phyloP scores from a whole-genome alignment of 495 filamentous ascomycete species.

The Talaromyces stipitatus region DNA sequence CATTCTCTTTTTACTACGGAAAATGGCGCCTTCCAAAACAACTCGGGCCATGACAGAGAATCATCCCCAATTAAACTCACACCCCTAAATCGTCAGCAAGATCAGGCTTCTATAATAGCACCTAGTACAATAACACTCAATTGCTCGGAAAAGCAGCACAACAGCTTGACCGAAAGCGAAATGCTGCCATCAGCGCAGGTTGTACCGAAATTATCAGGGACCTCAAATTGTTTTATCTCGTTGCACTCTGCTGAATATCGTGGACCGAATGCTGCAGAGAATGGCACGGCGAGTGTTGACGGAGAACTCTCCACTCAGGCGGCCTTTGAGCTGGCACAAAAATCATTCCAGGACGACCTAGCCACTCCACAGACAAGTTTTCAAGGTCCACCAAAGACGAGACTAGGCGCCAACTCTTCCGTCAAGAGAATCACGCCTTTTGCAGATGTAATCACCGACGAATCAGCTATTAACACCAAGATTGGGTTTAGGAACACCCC shows the following conservation, averaged over 20 bases:
- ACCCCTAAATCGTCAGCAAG: background rate
- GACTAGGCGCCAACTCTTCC: conserved; percentile 8
- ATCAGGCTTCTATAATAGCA: background rate
- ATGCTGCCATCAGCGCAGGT: conserved; percentile 34
- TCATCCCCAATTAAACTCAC: background rate
- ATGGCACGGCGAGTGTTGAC: conserved; percentile 19
- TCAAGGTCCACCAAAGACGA: background rate
- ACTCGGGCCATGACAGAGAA: background rate
- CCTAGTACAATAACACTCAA: background rate
- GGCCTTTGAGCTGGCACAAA: conserved; percentile 39
- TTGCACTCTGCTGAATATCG: conserved; percentile 30
- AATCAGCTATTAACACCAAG: conserved; percentile 10
- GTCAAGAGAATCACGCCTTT: conserved; percentile 31
- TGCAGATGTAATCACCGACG: conserved; percentile 12
- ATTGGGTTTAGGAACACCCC: conserved; percentile 6
- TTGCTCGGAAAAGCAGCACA: background rate
- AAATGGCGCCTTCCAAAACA: background rate
- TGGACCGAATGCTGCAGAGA: conserved; percentile 14
- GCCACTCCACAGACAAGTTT: conserved; percentile 21
- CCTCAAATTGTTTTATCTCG: conserved; percentile 28
- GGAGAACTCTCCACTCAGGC: conserved; percentile 41
- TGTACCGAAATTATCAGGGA: conserved; percentile 16
- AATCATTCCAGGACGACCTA: conserved; percentile 39
- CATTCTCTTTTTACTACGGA: conserved; percentile 3
- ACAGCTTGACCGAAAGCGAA: conserved; percentile 11